Base-by-base conservation (phyloP, 495 filamentous ascomycete species). In the Neurospora sublineolata region DNA sequence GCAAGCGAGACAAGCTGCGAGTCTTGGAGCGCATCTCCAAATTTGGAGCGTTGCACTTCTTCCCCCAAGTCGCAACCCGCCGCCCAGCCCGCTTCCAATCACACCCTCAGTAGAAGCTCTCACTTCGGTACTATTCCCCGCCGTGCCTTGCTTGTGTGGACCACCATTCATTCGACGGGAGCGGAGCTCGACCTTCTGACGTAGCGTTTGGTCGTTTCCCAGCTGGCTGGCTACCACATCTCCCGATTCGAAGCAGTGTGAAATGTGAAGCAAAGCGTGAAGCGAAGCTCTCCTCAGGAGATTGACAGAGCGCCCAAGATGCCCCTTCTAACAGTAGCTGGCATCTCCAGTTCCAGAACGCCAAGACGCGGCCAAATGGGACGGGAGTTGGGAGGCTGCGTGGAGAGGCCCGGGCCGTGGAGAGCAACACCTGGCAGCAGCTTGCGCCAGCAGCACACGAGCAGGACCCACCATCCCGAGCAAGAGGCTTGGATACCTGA, bases 161-260 rank as follows among this genome's bases (percentile, higher is more conserved):
- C 52, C 52, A 27, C 46, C 23, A 27, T 58, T 64, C 52, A 64
- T 64, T 64, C 52, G 52, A 64, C 27, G 27, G 23, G 52, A 18
- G 52, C 52, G 52, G 52, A 64, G 52, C 52, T 64, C 30, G 52
- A 64, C 52, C 52, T 64, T 71, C 70, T 71, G 70, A 71, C 70
- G 70, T 71, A 71, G 70, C 70, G 46, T 71, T 60, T 67, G 46
- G 64, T 70, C 69, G 20, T 52, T 46, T 37, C 52, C 52, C 52
- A 33, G 27, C 6, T 60, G 52, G 52, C 52, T 60, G 23, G 46
- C 46, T 60, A 60, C 52, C 46, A 58, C 46, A 58, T 60, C 23
- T 33, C 52, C 52, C 33, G 52, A 60, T 16, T 33, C 52, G 52
- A 60, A 60, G 52, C 52, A 60, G 27, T 30, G 52, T 60, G 27